A percentile compares a stretch with the other conserved stretches of the same genome.
Evolutionary conservation across 805 yeast species (phyloP).

Genomic region (Blastobotrys mokoenaii): DNA sequence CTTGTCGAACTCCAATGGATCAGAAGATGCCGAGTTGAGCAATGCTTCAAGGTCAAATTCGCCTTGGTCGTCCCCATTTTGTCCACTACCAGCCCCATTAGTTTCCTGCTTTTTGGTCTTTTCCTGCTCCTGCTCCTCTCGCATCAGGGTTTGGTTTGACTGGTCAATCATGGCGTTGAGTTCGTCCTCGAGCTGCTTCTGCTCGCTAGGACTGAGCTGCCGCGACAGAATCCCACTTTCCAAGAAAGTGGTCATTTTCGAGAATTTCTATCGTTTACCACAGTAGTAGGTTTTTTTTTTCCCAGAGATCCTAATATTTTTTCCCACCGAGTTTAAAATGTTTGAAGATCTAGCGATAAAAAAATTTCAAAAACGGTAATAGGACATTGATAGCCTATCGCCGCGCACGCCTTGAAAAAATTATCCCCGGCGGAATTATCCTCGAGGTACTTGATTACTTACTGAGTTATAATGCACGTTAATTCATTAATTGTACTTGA

Average conservation of each 20-base stretch:
- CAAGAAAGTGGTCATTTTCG: not conserved
- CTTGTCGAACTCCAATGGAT: not conserved
- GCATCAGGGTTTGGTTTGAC: not conserved
- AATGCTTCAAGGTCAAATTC: not conserved
- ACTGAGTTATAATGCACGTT: no score
- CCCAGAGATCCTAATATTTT: no score
- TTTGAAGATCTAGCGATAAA: no score
- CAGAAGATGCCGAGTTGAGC: not conserved
- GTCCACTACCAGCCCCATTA: not conserved
- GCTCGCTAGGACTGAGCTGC: constrained; percentile 1
- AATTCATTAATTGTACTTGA: no score
- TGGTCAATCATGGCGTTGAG: constrained; percentile 3
- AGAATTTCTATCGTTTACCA: not conserved
- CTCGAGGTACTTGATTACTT: no score
- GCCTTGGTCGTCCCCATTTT: not conserved
- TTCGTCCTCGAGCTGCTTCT: constrained; percentile 3
- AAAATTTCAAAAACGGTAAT: no score
- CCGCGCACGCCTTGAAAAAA: no score
- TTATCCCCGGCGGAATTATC: no score
- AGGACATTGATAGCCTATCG: no score
- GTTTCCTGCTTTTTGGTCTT: not conserved
- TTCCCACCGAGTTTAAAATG: no score
- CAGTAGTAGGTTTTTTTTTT: not conserved
- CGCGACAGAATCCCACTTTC: not conserved
- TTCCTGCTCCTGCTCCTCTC: not conserved